These are phyloP conservation scores for Globisporangium cederbergense DNA, from an alignment of 352 stramenopile genomes.

Conservation along the genomic window DNA sequence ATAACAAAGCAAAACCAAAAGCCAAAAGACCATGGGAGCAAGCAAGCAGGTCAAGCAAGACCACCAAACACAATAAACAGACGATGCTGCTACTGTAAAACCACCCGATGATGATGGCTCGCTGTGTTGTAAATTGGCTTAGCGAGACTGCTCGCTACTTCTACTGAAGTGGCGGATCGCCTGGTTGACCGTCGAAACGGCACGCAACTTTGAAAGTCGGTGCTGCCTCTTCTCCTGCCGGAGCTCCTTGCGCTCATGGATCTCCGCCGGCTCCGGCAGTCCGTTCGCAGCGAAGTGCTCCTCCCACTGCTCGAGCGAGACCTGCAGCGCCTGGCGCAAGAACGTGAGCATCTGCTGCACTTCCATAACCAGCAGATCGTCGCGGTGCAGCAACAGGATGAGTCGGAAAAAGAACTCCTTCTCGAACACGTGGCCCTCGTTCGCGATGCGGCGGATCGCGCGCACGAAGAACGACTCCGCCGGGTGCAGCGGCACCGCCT, in stretches of 20 bases:
- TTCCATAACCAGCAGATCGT: constrained; percentile 39
- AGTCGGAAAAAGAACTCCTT: constrained; percentile 39
- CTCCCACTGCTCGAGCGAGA: constrained; percentile 38
- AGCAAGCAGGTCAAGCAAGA: background rate
- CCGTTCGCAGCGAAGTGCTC: constrained; percentile 36
- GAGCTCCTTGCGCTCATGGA: constrained; percentile 24
- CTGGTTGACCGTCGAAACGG: constrained; percentile 28
- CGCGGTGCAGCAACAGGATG: constrained; percentile 36
- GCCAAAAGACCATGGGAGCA: background rate
- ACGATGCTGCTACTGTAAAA: background rate
- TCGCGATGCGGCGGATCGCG: constrained; percentile 39
- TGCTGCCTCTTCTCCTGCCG: constrained; percentile 22
- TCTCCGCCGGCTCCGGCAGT: constrained; percentile 31
- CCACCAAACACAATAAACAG: background rate
- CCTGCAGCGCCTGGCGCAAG: constrained; percentile 31
- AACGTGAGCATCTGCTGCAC: constrained; percentile 55
- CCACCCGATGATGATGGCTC: background rate
- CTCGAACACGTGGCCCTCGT: constrained; percentile 43
- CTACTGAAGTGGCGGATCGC: constrained; percentile 27
- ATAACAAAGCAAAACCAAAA: constrained; percentile 2
- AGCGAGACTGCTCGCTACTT: constrained; percentile 1
- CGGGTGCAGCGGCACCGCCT: constrained; percentile 30
- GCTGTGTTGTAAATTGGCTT: background rate
- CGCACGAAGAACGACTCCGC: constrained; percentile 55
- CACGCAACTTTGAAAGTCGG: constrained; percentile 25